phyloP scores from a whole-genome alignment of 805 yeast species.

The Teunomyces panamensis region DNA sequence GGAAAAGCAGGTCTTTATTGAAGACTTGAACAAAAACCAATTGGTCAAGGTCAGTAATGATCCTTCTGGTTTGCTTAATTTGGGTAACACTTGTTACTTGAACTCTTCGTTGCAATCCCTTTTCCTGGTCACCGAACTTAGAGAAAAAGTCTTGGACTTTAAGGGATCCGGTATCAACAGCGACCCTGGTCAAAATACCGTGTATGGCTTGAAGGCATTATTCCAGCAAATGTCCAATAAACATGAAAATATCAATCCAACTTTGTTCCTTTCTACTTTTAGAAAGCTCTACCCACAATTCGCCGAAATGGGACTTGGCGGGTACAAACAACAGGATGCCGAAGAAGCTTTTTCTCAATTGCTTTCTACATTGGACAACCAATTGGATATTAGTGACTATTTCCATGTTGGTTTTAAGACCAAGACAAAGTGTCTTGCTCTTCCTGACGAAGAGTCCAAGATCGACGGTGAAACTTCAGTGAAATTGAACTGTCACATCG shows the following conservation, averaged over 20 bases:
- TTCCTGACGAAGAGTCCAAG: constrained; percentile 28
- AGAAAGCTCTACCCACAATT: constrained; percentile 83
- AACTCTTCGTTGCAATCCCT: constrained; percentile 66
- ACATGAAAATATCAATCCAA: constrained; percentile 59
- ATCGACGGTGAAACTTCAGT: constrained; percentile 47
- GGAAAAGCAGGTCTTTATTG: constrained; percentile 57
- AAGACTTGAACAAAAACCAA: constrained; percentile 57
- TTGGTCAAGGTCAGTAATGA: constrained; percentile 36
- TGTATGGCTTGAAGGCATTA: constrained; percentile 37
- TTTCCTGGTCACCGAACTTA: constrained; percentile 43
- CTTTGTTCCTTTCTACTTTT: constrained; percentile 59
- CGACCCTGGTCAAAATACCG: constrained; percentile 11
- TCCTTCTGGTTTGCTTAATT: constrained; percentile 66
- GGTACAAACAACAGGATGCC: constrained; percentile 96
- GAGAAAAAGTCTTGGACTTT: constrained; percentile 19
- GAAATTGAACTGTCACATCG: constrained; percentile 88
- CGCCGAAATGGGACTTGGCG: constrained; percentile 68
- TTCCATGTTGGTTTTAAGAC: constrained; percentile 68
- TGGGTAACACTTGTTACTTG: constrained; percentile 78
- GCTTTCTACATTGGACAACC: constrained; percentile 48
- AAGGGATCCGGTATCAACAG: constrained; percentile 7
- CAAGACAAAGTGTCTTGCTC: constrained; percentile 58
- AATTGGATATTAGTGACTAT: constrained; percentile 50
- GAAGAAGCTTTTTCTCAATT: constrained; percentile 92
- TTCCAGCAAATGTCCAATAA: constrained; percentile 46